phyloP scores from a whole-genome alignment of 208 protist species.

The Leishmania arabica region DNA sequence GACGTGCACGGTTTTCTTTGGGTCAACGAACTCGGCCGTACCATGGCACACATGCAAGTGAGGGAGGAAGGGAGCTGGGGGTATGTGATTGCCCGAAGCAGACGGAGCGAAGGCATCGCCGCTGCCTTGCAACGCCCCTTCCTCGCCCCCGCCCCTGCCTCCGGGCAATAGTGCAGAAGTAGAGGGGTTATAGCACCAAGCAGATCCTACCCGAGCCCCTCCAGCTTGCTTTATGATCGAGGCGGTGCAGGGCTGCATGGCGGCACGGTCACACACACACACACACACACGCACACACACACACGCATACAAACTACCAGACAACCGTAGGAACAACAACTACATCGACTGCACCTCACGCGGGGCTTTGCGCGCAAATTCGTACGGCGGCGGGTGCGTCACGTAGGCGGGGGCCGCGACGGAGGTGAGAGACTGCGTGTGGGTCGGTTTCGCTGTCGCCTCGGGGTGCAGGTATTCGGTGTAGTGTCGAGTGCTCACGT shows the following conservation, averaged over 20 bases:
- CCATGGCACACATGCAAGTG: background rate
- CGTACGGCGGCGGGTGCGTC: slow-evolving; percentile 39
- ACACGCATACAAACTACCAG: background rate
- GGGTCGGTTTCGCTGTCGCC: slow-evolving; percentile 26
- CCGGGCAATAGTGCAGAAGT: background rate
- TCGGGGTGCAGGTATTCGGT: slow-evolving; percentile 74
- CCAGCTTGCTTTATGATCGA: background rate
- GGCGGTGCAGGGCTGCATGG: background rate
- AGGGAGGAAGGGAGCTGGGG: background rate
- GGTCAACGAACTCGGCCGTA: background rate
- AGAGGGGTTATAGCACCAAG: background rate
- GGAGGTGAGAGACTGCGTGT: slow-evolving; percentile 54
- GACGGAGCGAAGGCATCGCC: background rate
- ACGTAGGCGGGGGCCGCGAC: slow-evolving; percentile 31
- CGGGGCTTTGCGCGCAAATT: slow-evolving; percentile 40
- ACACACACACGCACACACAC: background rate
- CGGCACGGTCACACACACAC: background rate
- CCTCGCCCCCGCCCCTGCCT: background rate
- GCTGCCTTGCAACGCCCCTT: background rate
- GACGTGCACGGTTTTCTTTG: background rate
- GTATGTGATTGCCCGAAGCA: background rate
- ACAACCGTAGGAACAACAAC: background rate
- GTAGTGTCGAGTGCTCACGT: slow-evolving; percentile 55
- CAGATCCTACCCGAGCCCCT: background rate
- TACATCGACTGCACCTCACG: background rate